phyloP scores from a whole-genome alignment of 768 basidiomycete species.

The Xerocomellus dryophilus region DNA sequence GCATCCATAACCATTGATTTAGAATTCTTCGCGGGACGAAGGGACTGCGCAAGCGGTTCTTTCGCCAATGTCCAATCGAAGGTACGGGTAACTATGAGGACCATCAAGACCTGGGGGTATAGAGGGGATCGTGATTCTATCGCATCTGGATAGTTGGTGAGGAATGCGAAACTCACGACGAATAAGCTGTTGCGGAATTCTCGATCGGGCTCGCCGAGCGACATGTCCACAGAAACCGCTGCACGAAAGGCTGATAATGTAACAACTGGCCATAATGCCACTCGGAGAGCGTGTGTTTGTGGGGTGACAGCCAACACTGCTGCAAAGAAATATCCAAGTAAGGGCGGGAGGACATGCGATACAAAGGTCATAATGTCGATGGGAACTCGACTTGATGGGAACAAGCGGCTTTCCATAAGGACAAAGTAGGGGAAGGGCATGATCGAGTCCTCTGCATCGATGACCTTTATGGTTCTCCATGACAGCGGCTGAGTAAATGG shows the following conservation, averaged over 20 bases:
- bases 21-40: no score
- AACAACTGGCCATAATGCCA: conserved; percentile 46
- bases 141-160: background rate
- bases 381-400: conserved; percentile 11
- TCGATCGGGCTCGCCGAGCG: background rate
- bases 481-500: no score
- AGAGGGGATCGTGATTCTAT: no score
- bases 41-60: no score
- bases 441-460: no score
- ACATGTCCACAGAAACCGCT: conserved; percentile 11
- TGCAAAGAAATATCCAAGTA: conserved; percentile 46
- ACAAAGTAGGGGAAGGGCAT: background rate
- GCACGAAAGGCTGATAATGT: conserved; percentile 42
- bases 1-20: conserved; percentile 33
- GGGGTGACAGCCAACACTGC: conserved; percentile 49
- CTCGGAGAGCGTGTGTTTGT: conserved; percentile 41
- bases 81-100: no score
- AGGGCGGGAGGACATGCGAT: conserved; percentile 40
- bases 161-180: conserved; percentile 2
- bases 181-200: conserved; percentile 1
- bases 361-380: conserved; percentile 34
- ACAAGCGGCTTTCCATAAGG: background rate
- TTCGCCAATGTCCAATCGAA: no score
- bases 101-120: no score
- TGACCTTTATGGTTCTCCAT: background rate